phyloP scores from a whole-genome alignment of 768 basidiomycete species.

The Bullera alba region DNA sequence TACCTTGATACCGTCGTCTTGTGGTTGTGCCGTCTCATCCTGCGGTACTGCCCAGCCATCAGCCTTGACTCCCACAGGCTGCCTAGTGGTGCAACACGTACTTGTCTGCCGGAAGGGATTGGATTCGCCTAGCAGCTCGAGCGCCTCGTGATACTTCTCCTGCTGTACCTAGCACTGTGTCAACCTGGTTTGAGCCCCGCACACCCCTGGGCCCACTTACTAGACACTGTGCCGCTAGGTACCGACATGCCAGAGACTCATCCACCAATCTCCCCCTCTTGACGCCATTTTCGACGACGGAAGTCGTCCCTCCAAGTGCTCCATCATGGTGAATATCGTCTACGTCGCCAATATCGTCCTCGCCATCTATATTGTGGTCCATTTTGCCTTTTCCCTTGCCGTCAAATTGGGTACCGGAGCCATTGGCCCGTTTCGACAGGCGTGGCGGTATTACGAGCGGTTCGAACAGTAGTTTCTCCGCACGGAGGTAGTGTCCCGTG shows the following conservation, averaged over 20 bases:
- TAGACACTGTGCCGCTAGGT: slow-evolving; percentile 92
- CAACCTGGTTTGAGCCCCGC: background rate
- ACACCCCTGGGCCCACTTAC: too few species aligned
- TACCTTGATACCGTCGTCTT: slow-evolving; percentile 93
- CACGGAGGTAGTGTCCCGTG: slow-evolving; percentile 88
- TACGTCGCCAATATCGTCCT: too few species aligned
- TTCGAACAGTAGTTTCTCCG: slow-evolving; percentile 81
- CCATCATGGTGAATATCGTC: slow-evolving; percentile 3
- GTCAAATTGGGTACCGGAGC: background rate
- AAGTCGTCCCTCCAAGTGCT: background rate
- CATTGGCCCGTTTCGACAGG: slow-evolving; percentile 12
- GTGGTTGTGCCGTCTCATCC: slow-evolving; percentile 52
- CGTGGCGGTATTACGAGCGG: slow-evolving; percentile 67
- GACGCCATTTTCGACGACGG: too few species aligned
- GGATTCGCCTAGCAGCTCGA: slow-evolving; percentile 85
- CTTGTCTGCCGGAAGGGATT: slow-evolving; percentile 77
- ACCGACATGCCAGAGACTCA: slow-evolving; percentile 90
- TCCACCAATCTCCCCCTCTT: slow-evolving; percentile 68
- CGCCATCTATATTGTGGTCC: slow-evolving; percentile 15
- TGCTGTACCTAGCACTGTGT: slow-evolving; percentile 58
- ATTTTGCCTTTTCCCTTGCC: slow-evolving; percentile 23
- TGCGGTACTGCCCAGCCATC: background rate
- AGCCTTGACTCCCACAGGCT: too few species aligned
- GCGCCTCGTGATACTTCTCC: slow-evolving; percentile 84
- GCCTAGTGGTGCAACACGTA: slow-evolving; percentile 33